These are phyloP conservation scores for Cryptococcus deneoformans DNA, from an alignment of 1,284 basidiomycete genomes.

Conservation along the genomic window DNA sequence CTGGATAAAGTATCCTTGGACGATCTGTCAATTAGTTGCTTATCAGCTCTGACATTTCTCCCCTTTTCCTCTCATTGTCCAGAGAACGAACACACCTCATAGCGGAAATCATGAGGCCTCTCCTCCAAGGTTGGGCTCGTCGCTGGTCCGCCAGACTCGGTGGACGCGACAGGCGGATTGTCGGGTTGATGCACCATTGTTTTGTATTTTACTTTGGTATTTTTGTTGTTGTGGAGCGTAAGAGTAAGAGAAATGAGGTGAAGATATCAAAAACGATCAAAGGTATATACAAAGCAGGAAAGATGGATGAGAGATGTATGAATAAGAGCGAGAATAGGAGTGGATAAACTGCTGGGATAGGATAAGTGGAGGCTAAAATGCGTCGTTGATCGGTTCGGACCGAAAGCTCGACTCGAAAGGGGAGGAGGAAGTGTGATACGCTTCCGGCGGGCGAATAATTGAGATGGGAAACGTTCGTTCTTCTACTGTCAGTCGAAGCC, in stretches of 20 bases:
- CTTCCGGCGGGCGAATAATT: too few relatives aligned
- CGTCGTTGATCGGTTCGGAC: too few relatives aligned
- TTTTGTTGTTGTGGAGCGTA: neutral
- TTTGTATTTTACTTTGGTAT: neutral
- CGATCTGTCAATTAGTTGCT: slow-evolving; percentile 14
- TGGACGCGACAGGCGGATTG: slow-evolving; percentile 34
- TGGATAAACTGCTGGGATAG: neutral
- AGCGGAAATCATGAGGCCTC: slow-evolving; percentile 28
- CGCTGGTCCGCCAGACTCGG: slow-evolving; percentile 35
- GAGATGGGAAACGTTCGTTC: too few relatives aligned
- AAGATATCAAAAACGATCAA: neutral
- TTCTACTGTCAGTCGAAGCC: too few relatives aligned
- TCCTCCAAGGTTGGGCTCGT: slow-evolving; percentile 23
- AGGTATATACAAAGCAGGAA: too few relatives aligned
- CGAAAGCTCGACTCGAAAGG: too few relatives aligned
- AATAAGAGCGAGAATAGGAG: neutral
- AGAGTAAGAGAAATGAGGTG: neutral
- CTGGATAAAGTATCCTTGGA: slow-evolving; percentile 43
- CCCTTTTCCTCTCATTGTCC: neutral
- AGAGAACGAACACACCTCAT: slow-evolving; percentile 28
- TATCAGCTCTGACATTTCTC: neutral
- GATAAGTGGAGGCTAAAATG: too few relatives aligned
- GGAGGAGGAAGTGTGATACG: too few relatives aligned
- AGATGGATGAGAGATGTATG: neutral
- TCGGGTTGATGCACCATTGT: slow-evolving; percentile 17